Percentiles rank a stretch among this genome's conserved stretches.
phyloP scores from a whole-genome alignment of 108 stramenopile species.

The Pseudonitzschia multiseries region DNA sequence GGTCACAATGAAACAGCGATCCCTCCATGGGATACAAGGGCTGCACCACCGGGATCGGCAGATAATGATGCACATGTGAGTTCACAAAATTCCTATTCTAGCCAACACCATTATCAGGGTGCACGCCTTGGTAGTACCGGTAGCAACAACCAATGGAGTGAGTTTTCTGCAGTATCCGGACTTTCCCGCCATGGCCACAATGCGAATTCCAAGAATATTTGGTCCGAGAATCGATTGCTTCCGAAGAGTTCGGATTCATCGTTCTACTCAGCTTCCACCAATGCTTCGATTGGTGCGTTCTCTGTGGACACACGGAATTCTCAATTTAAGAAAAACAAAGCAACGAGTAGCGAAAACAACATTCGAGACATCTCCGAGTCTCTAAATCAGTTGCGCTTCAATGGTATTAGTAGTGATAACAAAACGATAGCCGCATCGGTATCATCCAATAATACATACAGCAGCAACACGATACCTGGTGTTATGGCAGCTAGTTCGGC shows the following conservation, averaged over 20 bases:
- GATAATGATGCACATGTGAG: background rate
- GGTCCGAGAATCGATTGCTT: background rate
- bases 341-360: background rate
- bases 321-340: background rate
- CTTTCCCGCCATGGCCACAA: background rate
- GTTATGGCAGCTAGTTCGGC: conserved; percentile 32
- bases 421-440: background rate
- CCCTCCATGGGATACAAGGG: conserved; percentile 11
- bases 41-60: background rate
- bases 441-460: conserved; percentile 6
- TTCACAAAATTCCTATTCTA: background rate
- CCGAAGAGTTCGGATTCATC: background rate
- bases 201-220: conserved; percentile 13
- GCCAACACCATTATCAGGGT: background rate
- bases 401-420: background rate
- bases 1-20: background rate
- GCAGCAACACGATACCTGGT: conserved; percentile 20
- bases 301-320: background rate
- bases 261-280: background rate
- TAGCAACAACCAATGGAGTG: background rate
- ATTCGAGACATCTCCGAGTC: conserved; percentile 6
- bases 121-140: background rate
- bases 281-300: background rate
- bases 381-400: background rate
- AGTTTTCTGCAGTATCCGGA: background rate